These are phyloP conservation scores for Nigrograna mackinnonii DNA, from an alignment of 2,329 filamentous ascomycete genomes.

Conservation along the genomic window DNA sequence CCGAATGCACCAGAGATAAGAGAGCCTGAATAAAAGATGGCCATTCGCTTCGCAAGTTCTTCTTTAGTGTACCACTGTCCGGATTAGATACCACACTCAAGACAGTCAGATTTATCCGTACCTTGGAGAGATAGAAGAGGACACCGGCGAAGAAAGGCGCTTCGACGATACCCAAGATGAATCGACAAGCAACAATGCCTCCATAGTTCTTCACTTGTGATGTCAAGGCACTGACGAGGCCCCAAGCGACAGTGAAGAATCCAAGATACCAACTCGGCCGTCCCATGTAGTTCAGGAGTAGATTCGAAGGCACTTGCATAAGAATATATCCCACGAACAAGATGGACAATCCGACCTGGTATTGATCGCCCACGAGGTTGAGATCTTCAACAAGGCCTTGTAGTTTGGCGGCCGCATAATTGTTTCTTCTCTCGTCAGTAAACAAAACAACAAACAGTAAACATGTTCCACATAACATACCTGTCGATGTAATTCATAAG, in stretches of 20 bases:
- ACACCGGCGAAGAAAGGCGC: constrained; percentile 9
- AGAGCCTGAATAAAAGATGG: constrained; percentile 54
- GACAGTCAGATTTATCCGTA: no score
- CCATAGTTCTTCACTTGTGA: constrained; percentile 35
- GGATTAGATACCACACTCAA: constrained; percentile 44
- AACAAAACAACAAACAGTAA: no score
- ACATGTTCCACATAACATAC: no score
- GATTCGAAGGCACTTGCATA: constrained; percentile 64
- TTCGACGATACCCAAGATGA: constrained; percentile 8
- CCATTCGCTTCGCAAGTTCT: constrained; percentile 54
- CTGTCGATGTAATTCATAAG: constrained; percentile 24
- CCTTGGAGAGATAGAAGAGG: constrained; percentile 13
- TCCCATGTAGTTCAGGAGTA: constrained; percentile 55
- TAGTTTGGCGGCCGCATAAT: constrained; percentile 20
- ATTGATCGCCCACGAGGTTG: constrained; percentile 17
- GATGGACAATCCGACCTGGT: constrained; percentile 34
- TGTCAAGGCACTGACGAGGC: constrained; percentile 46
- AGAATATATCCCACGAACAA: constrained; percentile 62
- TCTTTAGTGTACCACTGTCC: constrained; percentile 54
- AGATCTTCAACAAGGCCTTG: constrained; percentile 20
- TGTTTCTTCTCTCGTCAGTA: constrained; percentile 19
- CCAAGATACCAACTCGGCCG: constrained; percentile 59
- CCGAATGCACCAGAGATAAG: constrained; percentile 54
- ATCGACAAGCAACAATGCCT: constrained; percentile 17
- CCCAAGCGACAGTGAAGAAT: constrained; percentile 48